Evolutionary conservation across 306 rosid genomes (phyloP), one percentile per base, ranked within the genome.

Genomic region (Cicer chorassanicum): DNA sequence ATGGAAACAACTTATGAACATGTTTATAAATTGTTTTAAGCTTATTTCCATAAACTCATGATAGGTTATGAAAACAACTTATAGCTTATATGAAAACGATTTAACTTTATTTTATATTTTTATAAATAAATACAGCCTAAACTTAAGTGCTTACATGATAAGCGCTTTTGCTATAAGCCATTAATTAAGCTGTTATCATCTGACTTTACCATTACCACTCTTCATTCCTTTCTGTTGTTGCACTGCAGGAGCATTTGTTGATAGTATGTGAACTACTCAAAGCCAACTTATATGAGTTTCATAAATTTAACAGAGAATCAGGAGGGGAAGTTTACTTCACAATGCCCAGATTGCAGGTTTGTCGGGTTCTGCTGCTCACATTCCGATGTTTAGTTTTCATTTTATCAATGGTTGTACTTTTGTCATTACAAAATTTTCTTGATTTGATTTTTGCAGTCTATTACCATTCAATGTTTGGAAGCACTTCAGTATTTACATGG

Each of bases 321-420:
- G 99, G 99, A 61, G 97, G 99, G 5, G 97, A 94, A 85, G 99
- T 94, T 8, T 94, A 94, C 91, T 94, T 94, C 85, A 94, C 97
- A 19, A 94, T 94, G 99, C 97, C 99, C 10, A 89, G 99, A 83
- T 82, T 94, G 88, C 99, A 94, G 97, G 99, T 92, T 34, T 82
- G 90, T 85, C 49, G 69, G 45, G 64, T 76, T 61, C 60, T 40
- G 69, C 69, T 61, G 69, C 69, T 61, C 77, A 62, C 59, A 34
- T 66, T 51, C 9, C 43, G 78, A 46, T 61, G 55, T 51, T 66
- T 7, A 15, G 29, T 75, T 75, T 82, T 71, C 70, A 38, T 74
- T 36, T 60, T 12, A 12, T 65, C 56, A 43, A 40, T 66, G 40
- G 49, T 45, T 61, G 53, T 61, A 51, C 12, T 13, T 14, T 44